phyloP scores from a whole-genome alignment of 768 basidiomycete species.

The Trametopsis cervina region DNA sequence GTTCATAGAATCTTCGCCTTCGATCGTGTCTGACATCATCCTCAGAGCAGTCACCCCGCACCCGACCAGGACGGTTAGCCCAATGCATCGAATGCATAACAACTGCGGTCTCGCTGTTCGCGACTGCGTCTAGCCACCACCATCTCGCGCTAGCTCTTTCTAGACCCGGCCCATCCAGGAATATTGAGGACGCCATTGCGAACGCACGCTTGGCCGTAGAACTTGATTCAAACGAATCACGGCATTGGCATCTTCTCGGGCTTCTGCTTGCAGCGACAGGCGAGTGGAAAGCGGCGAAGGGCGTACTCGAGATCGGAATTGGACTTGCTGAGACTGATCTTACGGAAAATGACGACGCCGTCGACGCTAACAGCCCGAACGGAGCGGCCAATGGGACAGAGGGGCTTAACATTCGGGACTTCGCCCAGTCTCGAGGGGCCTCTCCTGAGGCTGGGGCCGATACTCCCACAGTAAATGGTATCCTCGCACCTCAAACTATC shows the following conservation, averaged over 20 bases:
- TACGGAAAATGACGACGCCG: conserved; percentile 22
- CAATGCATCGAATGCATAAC: conserved; percentile 47
- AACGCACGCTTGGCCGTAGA: conserved; percentile 71
- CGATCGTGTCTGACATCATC: neutral
- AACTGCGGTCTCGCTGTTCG: conserved; percentile 37
- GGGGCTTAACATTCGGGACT: conserved; percentile 10
- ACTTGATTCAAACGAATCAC: conserved; percentile 49
- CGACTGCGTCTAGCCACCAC: conserved; percentile 58
- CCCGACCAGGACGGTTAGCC: conserved; percentile 51
- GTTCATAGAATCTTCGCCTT: neutral
- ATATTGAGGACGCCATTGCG: conserved; percentile 60
- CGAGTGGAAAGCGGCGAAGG: conserved; percentile 71
- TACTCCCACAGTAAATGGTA: neutral
- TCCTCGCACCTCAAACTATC: neutral
- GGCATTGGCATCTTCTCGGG: conserved; percentile 90
- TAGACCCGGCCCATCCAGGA: conserved; percentile 54
- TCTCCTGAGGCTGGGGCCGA: neutral
- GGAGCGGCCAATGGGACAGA: neutral
- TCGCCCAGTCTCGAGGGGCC: neutral
- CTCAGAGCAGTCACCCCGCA: conserved; percentile 59
- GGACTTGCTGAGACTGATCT: conserved; percentile 44
- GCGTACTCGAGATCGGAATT: conserved; percentile 74
- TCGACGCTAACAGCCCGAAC: neutral
- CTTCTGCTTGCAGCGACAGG: conserved; percentile 72
- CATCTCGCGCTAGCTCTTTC: conserved; percentile 75